Evolutionary conservation across 2,329 filamentous ascomycete species (phyloP), one percentile per base, ranked within the genome.

Genomic region (Arthrinium phaeospermum): DNA sequence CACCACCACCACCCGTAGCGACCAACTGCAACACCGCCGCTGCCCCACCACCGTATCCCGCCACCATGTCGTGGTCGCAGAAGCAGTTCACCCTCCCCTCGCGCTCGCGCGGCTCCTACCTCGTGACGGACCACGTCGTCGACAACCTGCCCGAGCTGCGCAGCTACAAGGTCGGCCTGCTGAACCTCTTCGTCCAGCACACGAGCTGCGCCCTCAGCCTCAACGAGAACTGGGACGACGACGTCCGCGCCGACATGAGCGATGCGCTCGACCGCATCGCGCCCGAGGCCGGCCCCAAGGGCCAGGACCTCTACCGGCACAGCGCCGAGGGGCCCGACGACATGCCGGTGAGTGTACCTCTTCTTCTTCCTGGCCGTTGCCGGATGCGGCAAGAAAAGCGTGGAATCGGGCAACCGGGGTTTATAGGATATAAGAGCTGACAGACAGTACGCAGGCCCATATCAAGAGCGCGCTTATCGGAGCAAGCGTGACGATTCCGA

Each of bases 121-220:
- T 98, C 73, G 89, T 98, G 78, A 98, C 96, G 69, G 91, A 95
- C 81, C 86, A 92, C 70, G 89, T 98, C 71, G 77, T 90, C 37
- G 85, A 87, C 69, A 86, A 91, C 73, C 85, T 98, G 0, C 95
- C 96, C 4, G 95, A 98, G 83, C 89, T 98, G 75, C 87, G 87
- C 73, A 82, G 90, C 76, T 98, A 97, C 89, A 96, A 96, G 82
- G 90, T 96, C 77, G 95, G 95, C 64, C 84, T 97, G 73, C 85
- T 98, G 74, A 91, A 98, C 81, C 88, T 99, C 67, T 99, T 98
- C 82, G 88, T 98, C 71, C 96, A 99, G 84, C 96, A 99, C 84
- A 99, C 96, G 6, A 94, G 91, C 79, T 98, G 95, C 83, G 96
- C 93, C 16, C 87, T 99, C 70, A 94, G 91, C 73, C 85, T 99